Evolutionary conservation across 805 yeast genomes (phyloP).

Genomic region (Ogataea parapolymorpha): DNA sequence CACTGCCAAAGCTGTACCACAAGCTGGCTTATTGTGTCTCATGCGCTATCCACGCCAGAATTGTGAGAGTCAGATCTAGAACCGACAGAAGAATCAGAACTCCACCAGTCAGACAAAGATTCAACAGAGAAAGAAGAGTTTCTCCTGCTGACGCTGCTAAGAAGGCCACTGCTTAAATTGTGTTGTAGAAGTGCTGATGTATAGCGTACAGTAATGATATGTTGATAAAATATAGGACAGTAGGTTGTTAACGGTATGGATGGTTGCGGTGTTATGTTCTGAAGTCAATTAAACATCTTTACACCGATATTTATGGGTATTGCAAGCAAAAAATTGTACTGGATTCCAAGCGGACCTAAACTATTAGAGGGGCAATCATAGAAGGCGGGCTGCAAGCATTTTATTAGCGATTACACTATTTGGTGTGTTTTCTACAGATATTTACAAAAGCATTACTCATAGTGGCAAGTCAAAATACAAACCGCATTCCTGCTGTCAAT

Average conservation of each 20-base stretch:
- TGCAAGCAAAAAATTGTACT: slow-evolving; percentile 10
- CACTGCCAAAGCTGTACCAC: slow-evolving; percentile 99
- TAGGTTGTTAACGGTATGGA: not conserved
- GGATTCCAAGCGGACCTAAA: slow-evolving; percentile 10
- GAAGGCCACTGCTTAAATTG: slow-evolving; percentile 54
- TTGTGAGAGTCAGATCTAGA: slow-evolving; percentile 99
- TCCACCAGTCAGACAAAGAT: slow-evolving; percentile 99
- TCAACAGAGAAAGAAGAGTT: slow-evolving; percentile 93
- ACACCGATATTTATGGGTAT: slow-evolving; percentile 6
- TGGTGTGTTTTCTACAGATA: not conserved
- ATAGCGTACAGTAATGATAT: slow-evolving; percentile 13
- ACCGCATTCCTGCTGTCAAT: not conserved
- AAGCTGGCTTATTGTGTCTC: slow-evolving; percentile 99
- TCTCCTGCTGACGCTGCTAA: slow-evolving; percentile 97
- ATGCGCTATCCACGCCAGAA: slow-evolving; percentile 99
- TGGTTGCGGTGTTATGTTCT: not conserved
- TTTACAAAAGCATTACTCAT: not conserved
- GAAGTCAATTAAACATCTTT: not conserved
- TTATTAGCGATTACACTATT: slow-evolving; percentile 1
- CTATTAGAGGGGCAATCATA: slow-evolving; percentile 10
- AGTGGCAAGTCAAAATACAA: not conserved
- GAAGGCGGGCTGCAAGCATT: slow-evolving; percentile 1
- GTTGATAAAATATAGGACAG: slow-evolving; percentile 3
- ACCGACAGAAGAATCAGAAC: slow-evolving; percentile 97
- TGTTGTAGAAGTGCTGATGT: slow-evolving; percentile 5